Evolutionary conservation across 106 monocot species (phyloP), one percentile per base, ranked within the genome.

Genomic region (Platanthera zijinensis): DNA sequence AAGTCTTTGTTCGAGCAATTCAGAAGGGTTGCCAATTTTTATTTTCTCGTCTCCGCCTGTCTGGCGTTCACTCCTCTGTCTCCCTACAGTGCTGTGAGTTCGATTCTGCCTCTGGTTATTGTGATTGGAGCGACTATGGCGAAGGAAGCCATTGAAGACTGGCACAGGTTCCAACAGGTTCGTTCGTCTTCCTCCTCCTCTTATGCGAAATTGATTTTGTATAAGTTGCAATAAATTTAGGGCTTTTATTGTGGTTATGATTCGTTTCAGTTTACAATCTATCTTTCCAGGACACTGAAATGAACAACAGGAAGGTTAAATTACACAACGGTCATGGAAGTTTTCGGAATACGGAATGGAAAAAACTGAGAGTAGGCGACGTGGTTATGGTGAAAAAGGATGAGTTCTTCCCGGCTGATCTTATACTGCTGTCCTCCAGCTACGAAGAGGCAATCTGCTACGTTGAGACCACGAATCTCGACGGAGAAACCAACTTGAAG

Each of bases 1-100:
- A 96, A 96, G 69, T 90, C 95, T 10, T 69, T 96, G 77, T 96
- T 92, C 62, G 95, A 96, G 83, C 95, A 96, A 76, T 96, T 96
- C 73, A 86, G 95, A 76, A 88, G 95, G 80, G 92, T 90, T 62
- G 92, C 95, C 28, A 96, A 96, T 77, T 79, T 96, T 19, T 96
- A 96, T 62, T 96, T 96, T 75, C 79, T 96, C 12, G 32, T 90
- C 15, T 53, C 85, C 5, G 92, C 85, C 6, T 84, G 84, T 68
- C 85, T 96, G 0, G 78, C 92, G 8, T 90, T 96, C 59, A 90
- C 92, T 12, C 78, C 88, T 0, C 67, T 96, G 73, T 88, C 90
- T 11, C 95, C 95, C 22, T 96, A 84, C 75, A 68, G 64, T 5
- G 84, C 86, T 10, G 83, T 69, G 3, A 96, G 90, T 52, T 80